Percentiles rank a stretch among this genome's conserved stretches.
Conservation (phyloP, 2,329 filamentous ascomycete species). For the Colletotrichum simmondsii region DNA sequence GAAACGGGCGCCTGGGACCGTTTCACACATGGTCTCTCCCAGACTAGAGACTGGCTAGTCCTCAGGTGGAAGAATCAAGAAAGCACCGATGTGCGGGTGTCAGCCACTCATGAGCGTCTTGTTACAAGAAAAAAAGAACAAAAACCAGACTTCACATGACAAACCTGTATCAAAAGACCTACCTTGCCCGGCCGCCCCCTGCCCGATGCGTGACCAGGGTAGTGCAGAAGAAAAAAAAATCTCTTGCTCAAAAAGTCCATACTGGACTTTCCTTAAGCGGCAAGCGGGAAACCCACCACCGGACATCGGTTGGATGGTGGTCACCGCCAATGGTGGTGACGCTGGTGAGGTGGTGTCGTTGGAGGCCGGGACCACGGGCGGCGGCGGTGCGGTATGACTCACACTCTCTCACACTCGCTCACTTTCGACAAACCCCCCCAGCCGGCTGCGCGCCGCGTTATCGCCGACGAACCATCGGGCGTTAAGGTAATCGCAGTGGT, state of each 20-base stretch:
- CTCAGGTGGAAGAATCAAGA: too few species aligned
- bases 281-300: background rate
- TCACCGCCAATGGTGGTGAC: background rate
- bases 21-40: background rate
- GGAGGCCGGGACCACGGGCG: background rate
- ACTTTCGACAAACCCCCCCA: background rate
- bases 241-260: background rate
- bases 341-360: background rate
- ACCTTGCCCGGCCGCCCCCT: background rate
- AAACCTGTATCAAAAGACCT: background rate
- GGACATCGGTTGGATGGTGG: background rate
- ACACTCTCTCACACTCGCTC: background rate
- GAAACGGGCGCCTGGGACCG: background rate
- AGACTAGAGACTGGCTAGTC: background rate
- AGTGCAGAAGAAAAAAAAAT: background rate
- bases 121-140: background rate
- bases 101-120: background rate
- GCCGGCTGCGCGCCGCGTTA: background rate
- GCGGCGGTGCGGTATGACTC: conserved; percentile 27
- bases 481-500: background rate
- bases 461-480: conserved; percentile 28
- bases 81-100: background rate
- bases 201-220: background rate
- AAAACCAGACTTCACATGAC: background rate
- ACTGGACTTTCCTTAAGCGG: background rate